phyloP scores from a whole-genome alignment of 2,329 filamentous ascomycete species.

The Talaromyces islandicus region DNA sequence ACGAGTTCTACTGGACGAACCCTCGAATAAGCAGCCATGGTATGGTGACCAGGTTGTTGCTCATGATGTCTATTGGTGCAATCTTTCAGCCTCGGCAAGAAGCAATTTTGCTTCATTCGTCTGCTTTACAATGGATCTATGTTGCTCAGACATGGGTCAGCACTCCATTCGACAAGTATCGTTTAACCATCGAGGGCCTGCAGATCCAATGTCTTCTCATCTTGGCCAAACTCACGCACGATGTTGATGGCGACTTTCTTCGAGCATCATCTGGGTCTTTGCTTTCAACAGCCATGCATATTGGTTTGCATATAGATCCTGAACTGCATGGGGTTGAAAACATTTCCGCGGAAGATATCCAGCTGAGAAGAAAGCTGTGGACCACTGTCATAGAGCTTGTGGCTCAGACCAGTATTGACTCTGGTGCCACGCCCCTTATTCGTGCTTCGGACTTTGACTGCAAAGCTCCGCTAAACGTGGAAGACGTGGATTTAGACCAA shows the following conservation, averaged over 20 bases:
- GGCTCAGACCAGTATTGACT: conserved; percentile 5
- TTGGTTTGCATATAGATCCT: conserved; percentile 39
- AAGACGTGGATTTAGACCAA: background rate
- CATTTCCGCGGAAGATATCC: background rate
- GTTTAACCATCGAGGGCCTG: conserved; percentile 45
- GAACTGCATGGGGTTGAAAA: background rate
- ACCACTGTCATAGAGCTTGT: conserved; percentile 6
- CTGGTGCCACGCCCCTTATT: conserved; percentile 3
- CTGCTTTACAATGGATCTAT: conserved; percentile 50
- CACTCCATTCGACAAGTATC: conserved; percentile 49
- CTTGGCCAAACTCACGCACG: conserved; percentile 29
- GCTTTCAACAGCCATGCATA: conserved; percentile 32
- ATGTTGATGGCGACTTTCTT: conserved; percentile 28
- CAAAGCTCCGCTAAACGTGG: conserved; percentile 2
- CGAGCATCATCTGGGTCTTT: conserved; percentile 35
- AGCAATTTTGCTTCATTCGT: conserved; percentile 20
- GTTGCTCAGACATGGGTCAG: conserved; percentile 53
- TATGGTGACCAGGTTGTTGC: conserved; percentile 1
- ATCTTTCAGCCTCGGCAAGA: conserved; percentile 2
- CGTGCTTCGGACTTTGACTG: background rate
- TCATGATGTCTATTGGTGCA: conserved; percentile 3
- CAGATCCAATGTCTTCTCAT: conserved; percentile 40
- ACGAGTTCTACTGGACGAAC: conserved; percentile 43
- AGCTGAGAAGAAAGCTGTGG: conserved; percentile 7
- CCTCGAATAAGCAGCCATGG: background rate